A percentile compares a stretch with the other conserved stretches of the same genome.
Conservation (phyloP, 2,329 filamentous ascomycete genomes). For the Rhexocercosporidium sp. region DNA sequence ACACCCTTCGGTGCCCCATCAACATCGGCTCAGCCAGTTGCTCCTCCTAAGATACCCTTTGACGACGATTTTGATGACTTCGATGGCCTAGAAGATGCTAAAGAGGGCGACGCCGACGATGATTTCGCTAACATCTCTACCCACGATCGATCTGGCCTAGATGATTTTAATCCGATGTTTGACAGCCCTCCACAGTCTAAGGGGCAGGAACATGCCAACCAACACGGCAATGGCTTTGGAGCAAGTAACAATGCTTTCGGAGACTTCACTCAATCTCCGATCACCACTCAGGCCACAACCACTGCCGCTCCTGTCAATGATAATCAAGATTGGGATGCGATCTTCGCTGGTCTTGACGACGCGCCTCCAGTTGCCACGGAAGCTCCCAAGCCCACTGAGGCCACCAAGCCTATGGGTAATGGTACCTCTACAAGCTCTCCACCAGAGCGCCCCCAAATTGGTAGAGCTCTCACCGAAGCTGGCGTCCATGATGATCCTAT, state of each 20-base stretch:
- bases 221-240: conserved; percentile 36
- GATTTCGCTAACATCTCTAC: conserved; percentile 76
- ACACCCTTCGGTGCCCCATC: conserved; percentile 34
- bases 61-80: conserved; percentile 84
- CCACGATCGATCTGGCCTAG: conserved; percentile 64
- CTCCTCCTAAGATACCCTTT: conserved; percentile 59
- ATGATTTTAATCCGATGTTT: conserved; percentile 83
- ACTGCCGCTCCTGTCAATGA: conserved; percentile 49
- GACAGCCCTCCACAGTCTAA: conserved; percentile 59
- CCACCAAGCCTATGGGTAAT: conserved; percentile 20
- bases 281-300: conserved; percentile 41
- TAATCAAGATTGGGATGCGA: conserved; percentile 89
- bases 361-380: conserved; percentile 33
- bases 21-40: conserved; percentile 40
- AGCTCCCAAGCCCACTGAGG: conserved; percentile 30
- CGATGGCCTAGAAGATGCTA: conserved; percentile 82
- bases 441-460: conserved; percentile 52
- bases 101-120: conserved; percentile 79
- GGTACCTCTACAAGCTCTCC: conserved; percentile 24
- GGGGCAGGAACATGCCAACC: conserved; percentile 34
- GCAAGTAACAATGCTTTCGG: conserved; percentile 43
- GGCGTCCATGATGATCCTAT: conserved; percentile 91
- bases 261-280: conserved; percentile 56
- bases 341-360: conserved; percentile 80
- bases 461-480: conserved; percentile 72